A percentile compares a stretch with the other conserved stretches of the same genome.
These are phyloP conservation scores for Kluyveromyces marxianus DNA, from an alignment of 1,139 yeast species.

Conservation along the genomic window DNA sequence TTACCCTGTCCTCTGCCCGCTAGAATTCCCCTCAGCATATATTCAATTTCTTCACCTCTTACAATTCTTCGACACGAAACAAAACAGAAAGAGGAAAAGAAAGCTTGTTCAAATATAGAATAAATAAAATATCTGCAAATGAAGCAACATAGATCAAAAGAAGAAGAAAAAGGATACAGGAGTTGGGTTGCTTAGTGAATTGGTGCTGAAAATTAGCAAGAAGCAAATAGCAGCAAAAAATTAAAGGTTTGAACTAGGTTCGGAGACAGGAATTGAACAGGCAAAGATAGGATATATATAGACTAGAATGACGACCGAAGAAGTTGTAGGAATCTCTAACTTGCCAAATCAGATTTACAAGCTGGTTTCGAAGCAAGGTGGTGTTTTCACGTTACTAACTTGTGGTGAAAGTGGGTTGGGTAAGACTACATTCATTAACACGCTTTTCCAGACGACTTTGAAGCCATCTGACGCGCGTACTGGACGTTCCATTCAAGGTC, in stretches of 20 bases:
- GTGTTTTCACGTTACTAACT: constrained; percentile 85
- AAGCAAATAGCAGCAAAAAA: too few relatives aligned
- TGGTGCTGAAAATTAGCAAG: too few relatives aligned
- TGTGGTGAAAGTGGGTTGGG: constrained; percentile 96
- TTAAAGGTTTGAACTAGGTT: too few relatives aligned
- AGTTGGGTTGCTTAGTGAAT: background rate
- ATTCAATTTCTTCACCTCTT: too few relatives aligned
- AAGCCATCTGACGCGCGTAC: constrained; percentile 27
- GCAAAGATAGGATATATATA: background rate
- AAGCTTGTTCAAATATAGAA: background rate
- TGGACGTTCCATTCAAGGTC: constrained; percentile 31
- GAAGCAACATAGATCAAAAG: background rate
- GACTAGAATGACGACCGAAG: constrained; percentile 3
- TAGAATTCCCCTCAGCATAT: too few relatives aligned
- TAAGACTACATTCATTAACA: constrained; percentile 88
- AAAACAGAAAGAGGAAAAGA: background rate
- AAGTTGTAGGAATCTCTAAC: constrained; percentile 67
- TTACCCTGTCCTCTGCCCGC: too few relatives aligned
- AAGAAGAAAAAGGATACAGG: background rate
- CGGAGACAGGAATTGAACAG: background rate
- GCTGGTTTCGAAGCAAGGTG: constrained; percentile 82
- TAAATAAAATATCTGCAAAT: background rate
- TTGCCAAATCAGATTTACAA: constrained; percentile 94
- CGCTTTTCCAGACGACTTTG: constrained; percentile 64
- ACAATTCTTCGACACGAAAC: background rate